A percentile compares a stretch with the other conserved stretches of the same genome.
Conservation (phyloP, 73 alveolate genomes). For the Paramecium caudatum region DNA sequence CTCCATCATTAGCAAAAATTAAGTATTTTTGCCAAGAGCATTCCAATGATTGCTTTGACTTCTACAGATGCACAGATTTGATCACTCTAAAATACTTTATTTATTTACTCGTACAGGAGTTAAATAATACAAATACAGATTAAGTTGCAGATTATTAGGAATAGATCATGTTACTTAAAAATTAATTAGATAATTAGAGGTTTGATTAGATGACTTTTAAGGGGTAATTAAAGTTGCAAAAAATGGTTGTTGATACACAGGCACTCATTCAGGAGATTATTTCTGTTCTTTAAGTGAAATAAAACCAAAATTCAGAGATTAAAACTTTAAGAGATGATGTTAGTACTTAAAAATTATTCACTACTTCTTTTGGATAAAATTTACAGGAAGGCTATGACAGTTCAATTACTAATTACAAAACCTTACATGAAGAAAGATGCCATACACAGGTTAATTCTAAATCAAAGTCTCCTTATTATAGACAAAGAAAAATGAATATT, state of each 20-base stretch:
- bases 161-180: background rate
- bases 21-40: conserved; percentile 55
- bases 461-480: conserved; percentile 62
- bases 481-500: background rate
- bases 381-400: background rate
- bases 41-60: conserved; percentile 53
- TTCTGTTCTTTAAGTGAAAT: background rate
- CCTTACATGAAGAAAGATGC: conserved; percentile 37
- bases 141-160: conserved; percentile 8
- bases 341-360: background rate
- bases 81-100: conserved; percentile 52
- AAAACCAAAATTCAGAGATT: conserved; percentile 12
- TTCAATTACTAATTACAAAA: conserved; percentile 32
- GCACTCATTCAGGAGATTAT: conserved; percentile 8
- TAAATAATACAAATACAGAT: background rate
- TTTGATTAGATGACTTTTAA: conserved; percentile 12
- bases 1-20: conserved; percentile 60
- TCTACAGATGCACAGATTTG: conserved; percentile 62
- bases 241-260: conserved; percentile 41
- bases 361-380: background rate
- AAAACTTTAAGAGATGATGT: conserved; percentile 18
- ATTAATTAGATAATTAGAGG: conserved; percentile 13
- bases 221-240: conserved; percentile 13
- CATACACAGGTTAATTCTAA: conserved; percentile 12
- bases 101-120: conserved; percentile 27